Evolutionary conservation across 345 rosid species (phyloP).

Genomic region (Gossypium ekmanianum): DNA sequence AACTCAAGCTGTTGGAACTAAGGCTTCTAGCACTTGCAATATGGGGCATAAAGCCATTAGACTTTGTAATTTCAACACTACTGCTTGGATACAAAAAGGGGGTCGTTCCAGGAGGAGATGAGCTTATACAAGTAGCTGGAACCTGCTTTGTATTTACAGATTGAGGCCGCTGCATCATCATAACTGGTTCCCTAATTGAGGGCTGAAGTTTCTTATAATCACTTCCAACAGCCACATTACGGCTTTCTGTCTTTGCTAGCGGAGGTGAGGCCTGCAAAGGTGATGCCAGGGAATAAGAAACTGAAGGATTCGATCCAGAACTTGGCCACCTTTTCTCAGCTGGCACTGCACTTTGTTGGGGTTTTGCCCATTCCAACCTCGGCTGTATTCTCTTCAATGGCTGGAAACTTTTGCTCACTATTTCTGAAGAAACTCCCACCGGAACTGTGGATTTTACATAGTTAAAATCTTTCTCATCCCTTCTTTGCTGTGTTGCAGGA

Average conservation of each 20-base stretch:
- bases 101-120: constrained; percentile 46
- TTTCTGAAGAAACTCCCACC: constrained; percentile 33
- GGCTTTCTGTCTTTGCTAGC: constrained; percentile 47
- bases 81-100: constrained; percentile 14
- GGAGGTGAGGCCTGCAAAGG: constrained; percentile 51
- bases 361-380: constrained; percentile 63
- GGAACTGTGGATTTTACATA: constrained; percentile 41
- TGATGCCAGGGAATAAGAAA: constrained; percentile 51
- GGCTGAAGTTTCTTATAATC: constrained; percentile 52
- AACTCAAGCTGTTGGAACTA: constrained; percentile 35
- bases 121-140: constrained; percentile 42
- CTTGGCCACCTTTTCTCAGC: constrained; percentile 57
- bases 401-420: constrained; percentile 40
- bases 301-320: constrained; percentile 42
- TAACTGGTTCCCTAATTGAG: constrained; percentile 53
- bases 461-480: constrained; percentile 63
- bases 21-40: constrained; percentile 45
- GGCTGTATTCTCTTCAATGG: constrained; percentile 54
- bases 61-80: constrained; percentile 48
- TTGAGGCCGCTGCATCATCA: constrained; percentile 72
- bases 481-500: constrained; percentile 42
- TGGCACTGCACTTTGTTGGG: constrained; percentile 42
- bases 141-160: constrained; percentile 48
- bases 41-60: constrained; percentile 49
- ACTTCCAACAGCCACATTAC: constrained; percentile 39